A percentile compares a stretch with the other conserved stretches of the same genome.
These are phyloP conservation scores for Solanum rostratum DNA, from an alignment of 257 asterid species.

Conservation along the genomic window DNA sequence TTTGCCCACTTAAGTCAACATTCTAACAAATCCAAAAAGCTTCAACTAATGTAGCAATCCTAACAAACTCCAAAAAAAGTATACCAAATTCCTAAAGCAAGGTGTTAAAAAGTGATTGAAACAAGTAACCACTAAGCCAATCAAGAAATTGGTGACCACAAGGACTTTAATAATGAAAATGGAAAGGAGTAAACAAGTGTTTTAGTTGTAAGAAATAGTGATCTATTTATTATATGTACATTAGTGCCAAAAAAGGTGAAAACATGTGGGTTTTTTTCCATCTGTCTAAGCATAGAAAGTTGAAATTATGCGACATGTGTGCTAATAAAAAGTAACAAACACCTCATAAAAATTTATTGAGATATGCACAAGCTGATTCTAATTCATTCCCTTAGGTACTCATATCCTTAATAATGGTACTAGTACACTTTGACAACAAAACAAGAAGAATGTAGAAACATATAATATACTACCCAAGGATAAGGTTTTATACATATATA, in stretches of 20 bases:
- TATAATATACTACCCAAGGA: not conserved
- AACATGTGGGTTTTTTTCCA: not conserved
- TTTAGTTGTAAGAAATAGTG: not conserved
- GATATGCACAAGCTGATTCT: not conserved
- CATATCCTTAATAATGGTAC: not conserved
- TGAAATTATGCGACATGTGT: not conserved
- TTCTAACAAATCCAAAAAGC: not conserved
- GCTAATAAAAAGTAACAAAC: fast-evolving
- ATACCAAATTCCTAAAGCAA: not conserved
- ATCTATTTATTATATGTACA: too few species aligned
- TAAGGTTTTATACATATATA: not conserved
- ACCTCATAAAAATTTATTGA: not conserved
- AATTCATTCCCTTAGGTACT: not conserved
- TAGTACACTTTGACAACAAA: not conserved
- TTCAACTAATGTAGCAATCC: not conserved
- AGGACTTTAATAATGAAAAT: not conserved
- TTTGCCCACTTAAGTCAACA: not conserved
- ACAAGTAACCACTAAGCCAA: not conserved
- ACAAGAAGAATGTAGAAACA: not conserved
- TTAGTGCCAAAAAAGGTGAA: not conserved
- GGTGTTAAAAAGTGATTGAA: not conserved
- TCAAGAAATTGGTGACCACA: not conserved
- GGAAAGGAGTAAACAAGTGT: not conserved
- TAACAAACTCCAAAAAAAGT: not conserved
- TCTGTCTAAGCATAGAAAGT: fast-evolving